phyloP scores from a whole-genome alignment of 768 basidiomycete species.

The Epithele typhae region DNA sequence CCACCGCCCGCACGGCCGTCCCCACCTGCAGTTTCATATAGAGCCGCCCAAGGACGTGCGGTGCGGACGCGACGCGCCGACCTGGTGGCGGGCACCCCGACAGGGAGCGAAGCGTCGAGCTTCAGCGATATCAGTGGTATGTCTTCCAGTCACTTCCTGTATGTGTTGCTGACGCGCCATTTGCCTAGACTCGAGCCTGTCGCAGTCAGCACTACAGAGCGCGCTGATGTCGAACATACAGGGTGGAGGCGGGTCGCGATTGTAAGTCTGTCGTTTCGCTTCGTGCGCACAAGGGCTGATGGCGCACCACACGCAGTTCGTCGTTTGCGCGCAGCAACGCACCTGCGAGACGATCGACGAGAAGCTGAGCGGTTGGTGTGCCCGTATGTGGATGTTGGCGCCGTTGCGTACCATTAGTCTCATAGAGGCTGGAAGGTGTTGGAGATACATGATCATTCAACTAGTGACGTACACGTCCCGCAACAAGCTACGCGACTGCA shows the following conservation, averaged over 20 bases:
- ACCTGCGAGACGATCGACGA: constrained; percentile 6
- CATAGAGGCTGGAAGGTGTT: too few relatives aligned
- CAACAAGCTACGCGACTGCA: too few relatives aligned
- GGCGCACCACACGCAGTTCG: constrained; percentile 13
- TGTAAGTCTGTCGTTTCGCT: constrained; percentile 48
- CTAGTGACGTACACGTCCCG: too few relatives aligned
- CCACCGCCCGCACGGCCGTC: constrained; percentile 25
- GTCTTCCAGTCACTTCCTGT: constrained; percentile 17
- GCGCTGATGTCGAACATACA: constrained; percentile 74
- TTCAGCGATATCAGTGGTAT: constrained; percentile 85
- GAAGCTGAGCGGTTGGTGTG: constrained; percentile 5
- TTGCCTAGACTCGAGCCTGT: constrained; percentile 61
- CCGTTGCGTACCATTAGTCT: too few relatives aligned
- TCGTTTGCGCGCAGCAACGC: constrained; percentile 21
- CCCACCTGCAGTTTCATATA: constrained; percentile 53
- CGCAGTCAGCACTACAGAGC: constrained; percentile 76
- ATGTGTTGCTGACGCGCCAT: not conserved
- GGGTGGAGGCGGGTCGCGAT: constrained; percentile 56
- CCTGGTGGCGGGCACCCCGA: constrained; percentile 56
- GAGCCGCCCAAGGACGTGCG: constrained; percentile 42
- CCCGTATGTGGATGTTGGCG: too few relatives aligned
- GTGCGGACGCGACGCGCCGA: constrained; percentile 7
- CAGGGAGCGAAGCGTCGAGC: constrained; percentile 70
- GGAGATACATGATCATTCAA: too few relatives aligned
- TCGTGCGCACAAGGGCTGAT: not conserved